A percentile compares a stretch with the other conserved stretches of the same genome.
Evolutionary conservation across 2,329 filamentous ascomycete species (phyloP).

Genomic region (Aspergillus ochraceoroseus): DNA sequence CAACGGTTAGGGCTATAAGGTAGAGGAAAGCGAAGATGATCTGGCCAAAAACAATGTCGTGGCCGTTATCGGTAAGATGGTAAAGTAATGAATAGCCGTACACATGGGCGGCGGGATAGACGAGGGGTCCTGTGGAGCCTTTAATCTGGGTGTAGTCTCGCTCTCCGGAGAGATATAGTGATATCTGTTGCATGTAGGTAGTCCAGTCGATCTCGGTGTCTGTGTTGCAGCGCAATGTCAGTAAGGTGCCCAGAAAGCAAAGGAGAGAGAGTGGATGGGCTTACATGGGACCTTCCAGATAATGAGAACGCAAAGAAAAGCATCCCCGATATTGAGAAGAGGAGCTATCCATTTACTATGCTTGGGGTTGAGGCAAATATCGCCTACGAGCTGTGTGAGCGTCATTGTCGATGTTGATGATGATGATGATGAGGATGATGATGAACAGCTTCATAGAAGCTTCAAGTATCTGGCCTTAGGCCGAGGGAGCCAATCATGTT

Average conservation of each 20-base stretch:
- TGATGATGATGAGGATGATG: background rate
- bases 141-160: constrained; percentile 80
- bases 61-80: constrained; percentile 68
- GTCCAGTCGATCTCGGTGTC: constrained; percentile 98
- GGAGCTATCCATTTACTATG: constrained; percentile 61
- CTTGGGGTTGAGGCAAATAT: constrained; percentile 50
- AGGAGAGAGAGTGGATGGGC: constrained; percentile 28
- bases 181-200: constrained; percentile 92
- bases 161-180: constrained; percentile 74
- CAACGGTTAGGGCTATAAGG: constrained; percentile 66
- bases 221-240: constrained; percentile 35
- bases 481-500: constrained; percentile 17
- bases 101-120: constrained; percentile 91
- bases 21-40: constrained; percentile 77
- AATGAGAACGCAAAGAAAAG: constrained; percentile 64
- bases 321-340: constrained; percentile 65
- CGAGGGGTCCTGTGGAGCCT: constrained; percentile 84
- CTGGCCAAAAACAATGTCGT: constrained; percentile 74
- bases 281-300: constrained; percentile 80
- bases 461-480: constrained; percentile 3
- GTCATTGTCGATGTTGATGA: constrained; percentile 28
- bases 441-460: background rate
- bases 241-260: constrained; percentile 17
- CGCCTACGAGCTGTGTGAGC: constrained; percentile 29
- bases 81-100: constrained; percentile 83